These are phyloP conservation scores for Sugiyamaella novakii DNA, from an alignment of 1,139 yeast species.

Conservation along the genomic window DNA sequence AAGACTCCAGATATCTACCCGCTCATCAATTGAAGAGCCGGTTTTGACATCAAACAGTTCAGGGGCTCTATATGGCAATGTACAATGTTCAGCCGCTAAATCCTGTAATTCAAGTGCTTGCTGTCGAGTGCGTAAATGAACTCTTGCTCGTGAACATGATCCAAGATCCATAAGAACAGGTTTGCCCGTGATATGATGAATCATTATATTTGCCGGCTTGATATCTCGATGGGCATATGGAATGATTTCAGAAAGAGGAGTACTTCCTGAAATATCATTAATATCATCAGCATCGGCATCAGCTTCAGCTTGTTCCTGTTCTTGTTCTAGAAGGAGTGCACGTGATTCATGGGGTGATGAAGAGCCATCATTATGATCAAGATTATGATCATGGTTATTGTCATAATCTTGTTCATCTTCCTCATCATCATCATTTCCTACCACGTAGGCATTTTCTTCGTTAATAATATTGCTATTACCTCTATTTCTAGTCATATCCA, in stretches of 20 bases:
- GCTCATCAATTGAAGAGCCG: constrained; percentile 63
- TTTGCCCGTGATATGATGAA: constrained; percentile 61
- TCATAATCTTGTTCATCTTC: constrained; percentile 17
- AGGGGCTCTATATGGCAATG: constrained; percentile 87
- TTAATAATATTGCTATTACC: constrained; percentile 18
- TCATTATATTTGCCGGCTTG: constrained; percentile 87
- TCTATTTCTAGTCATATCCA: not conserved
- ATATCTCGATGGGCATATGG: constrained; percentile 87
- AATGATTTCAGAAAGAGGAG: constrained; percentile 57
- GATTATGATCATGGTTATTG: not conserved
- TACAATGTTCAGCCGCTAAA: constrained; percentile 81
- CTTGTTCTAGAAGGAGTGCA: constrained; percentile 6
- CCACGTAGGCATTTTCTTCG: constrained; percentile 23
- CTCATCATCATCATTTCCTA: constrained; percentile 21
- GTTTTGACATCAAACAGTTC: constrained; percentile 79
- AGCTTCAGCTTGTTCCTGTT: constrained; percentile 36
- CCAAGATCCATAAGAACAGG: constrained; percentile 88
- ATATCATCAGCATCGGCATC: constrained; percentile 23
- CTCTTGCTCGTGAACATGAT: constrained; percentile 67
- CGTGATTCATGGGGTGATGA: constrained; percentile 21
- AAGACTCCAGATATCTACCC: constrained; percentile 86
- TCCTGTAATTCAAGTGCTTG: constrained; percentile 80
- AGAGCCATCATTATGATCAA: constrained; percentile 22
- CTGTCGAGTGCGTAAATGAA: constrained; percentile 57
- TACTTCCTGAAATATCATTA: constrained; percentile 26